Percentiles rank a stretch among this genome's conserved stretches.
phyloP scores from a whole-genome alignment of 2,329 filamentous ascomycete genomes.

The Metarhizium humberi region DNA sequence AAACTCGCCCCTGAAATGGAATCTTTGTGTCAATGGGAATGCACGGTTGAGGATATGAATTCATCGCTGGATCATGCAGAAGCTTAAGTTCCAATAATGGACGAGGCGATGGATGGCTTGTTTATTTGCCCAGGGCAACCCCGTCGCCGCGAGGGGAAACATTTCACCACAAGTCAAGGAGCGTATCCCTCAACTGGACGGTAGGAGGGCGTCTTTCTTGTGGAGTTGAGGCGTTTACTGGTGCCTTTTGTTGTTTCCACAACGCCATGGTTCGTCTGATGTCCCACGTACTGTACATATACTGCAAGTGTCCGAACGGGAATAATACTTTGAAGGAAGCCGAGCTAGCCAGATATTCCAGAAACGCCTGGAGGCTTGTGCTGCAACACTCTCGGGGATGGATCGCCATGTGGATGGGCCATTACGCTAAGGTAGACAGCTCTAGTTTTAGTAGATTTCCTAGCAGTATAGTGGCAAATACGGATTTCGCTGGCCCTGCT shows the following conservation, averaged over 20 bases:
- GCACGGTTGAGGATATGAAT: background rate
- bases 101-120: background rate
- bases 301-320: too few species aligned
- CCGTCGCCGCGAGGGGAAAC: background rate
- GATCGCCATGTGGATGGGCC: background rate
- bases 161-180: background rate
- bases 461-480: background rate
- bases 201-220: background rate
- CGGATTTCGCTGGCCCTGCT: too few species aligned
- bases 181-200: background rate
- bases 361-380: background rate
- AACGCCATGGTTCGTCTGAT: background rate
- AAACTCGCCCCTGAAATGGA: background rate
- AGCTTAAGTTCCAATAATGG: background rate
- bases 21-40: background rate
- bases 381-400: background rate
- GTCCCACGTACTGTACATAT: too few species aligned
- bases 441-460: background rate
- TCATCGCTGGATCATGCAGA: background rate
- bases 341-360: background rate
- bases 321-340: too few species aligned
- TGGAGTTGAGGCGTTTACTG: background rate
- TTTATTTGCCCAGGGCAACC: background rate
- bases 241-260: background rate
- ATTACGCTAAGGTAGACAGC: background rate